Evolutionary conservation across 345 rosid genomes (phyloP).

Genomic region (Gynandropsis gynandra): DNA sequence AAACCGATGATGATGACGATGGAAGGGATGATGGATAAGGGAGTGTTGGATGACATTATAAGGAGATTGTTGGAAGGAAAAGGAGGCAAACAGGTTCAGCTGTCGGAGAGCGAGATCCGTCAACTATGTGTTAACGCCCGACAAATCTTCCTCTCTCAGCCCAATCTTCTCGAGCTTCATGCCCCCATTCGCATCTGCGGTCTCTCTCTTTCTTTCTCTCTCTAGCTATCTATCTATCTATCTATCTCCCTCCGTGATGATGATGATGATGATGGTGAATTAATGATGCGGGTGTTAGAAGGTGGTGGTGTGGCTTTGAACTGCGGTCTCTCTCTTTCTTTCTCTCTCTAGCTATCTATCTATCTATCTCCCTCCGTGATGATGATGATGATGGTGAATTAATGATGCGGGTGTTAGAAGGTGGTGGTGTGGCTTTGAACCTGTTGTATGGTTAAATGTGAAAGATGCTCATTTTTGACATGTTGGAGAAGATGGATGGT

Average conservation of each 20-base stretch:
- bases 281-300: too few relatives aligned
- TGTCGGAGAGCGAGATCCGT: slow-evolving; percentile 93
- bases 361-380: background rate
- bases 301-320: too few relatives aligned
- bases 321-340: slow-evolving; percentile 45
- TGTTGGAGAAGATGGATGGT: background rate
- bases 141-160: slow-evolving; percentile 79
- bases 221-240: background rate
- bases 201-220: slow-evolving; percentile 23
- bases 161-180: slow-evolving; percentile 62
- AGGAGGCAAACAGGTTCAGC: slow-evolving; percentile 91
- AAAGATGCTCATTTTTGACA: background rate
- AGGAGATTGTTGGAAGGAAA: slow-evolving; percentile 79
- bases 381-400: background rate
- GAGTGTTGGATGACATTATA: slow-evolving; percentile 80
- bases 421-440: too few relatives aligned
- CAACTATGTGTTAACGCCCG: slow-evolving; percentile 91
- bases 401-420: too few relatives aligned
- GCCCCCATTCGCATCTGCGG: slow-evolving; percentile 90
- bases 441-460: too few relatives aligned
- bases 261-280: background rate
- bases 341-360: background rate
- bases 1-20: slow-evolving; percentile 62
- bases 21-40: slow-evolving; percentile 73
- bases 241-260: background rate